Evolutionary conservation across 192 early-diverging fungal genomes (phyloP), one percentile per base, ranked within the genome.

Genomic region (Powellomyces hirtus): DNA sequence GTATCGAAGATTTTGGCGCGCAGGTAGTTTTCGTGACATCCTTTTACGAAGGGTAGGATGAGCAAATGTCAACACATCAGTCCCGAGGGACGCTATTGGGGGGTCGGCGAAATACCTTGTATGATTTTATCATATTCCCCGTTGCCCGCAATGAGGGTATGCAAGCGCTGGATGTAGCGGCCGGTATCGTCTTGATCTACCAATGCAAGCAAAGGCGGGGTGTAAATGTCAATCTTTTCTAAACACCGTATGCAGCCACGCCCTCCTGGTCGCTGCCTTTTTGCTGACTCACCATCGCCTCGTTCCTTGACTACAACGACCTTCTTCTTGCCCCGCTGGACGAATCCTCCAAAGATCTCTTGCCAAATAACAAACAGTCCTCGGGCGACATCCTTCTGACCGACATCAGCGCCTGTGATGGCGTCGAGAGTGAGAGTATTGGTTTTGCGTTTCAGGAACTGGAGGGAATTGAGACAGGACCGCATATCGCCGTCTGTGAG

Each of bases 11-110:
- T 87, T 24, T 88, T 85, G 83, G 90, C 87, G 26, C 82, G 75
- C 7, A 90, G 83, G 77, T 92, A 98, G 72, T 92, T 92, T 63
- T 98, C 94, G 78, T 91, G 94, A 66, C 93, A 96, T 1, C 93
- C 91, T 91, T 62, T 8, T 42, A 42, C n/a, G 40, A n/a, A 10
- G n/a, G n/a, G n/a, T n/a, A n/a, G n/a, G 44, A 67, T 27, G 34
- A 51, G 46, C 42, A 10, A 42, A 10, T 42, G 40, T 42, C n/a
- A n/a, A n/a, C n/a, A n/a, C n/a, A n/a, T n/a, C n/a, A n/a, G n/a
- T n/a, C n/a, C n/a, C n/a, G n/a, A n/a, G n/a, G n/a, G n/a, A n/a
- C n/a, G n/a, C n/a, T n/a, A n/a, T n/a, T n/a, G n/a, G n/a, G n/a
- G n/a, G n/a, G n/a, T n/a, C n/a, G n/a, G n/a, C n/a, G n/a, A n/a